Base-by-base conservation (phyloP, 805 yeast species). In the Komagataella kurtzmanii region DNA sequence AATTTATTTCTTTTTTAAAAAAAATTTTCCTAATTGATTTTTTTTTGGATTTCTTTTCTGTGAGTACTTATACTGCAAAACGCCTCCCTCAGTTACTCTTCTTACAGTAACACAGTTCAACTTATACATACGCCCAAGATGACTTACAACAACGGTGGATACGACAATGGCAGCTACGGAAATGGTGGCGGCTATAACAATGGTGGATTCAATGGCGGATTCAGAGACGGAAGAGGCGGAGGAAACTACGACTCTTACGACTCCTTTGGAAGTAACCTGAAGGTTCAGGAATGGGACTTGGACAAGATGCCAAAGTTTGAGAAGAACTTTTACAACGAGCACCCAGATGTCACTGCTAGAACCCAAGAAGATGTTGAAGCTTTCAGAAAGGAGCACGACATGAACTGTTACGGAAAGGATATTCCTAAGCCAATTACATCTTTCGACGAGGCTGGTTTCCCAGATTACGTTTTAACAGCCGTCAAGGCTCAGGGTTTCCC, bases 401-500 rank as follows among this genome's bases (percentile, higher is more conserved):
- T 93, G 98, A 82, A 84, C 54, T 77, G 86, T 56, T 66, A 71
- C 54, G 99, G 99, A 61, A 65, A 72, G 49, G 85, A 89, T 58
- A 88, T 93, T 61, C 98, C 98, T 61, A 85, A 89, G 72, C 99
- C 99, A 62, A 85, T 93, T 64, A 83, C 91, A 59, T 62, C 78
- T 49, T 93, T 93, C 61, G 97, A 93, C 58, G 98, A 93, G 75
- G 97, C 97, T 65, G 97, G 97, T 49, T 91, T 93, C 79, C 99
- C 99, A 58, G 86, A 81, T 61, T 90, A 91, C 67, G 97, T 91
- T 47, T 76, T 93, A 65, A 74, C 71, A 54, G 97, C 91, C 76
- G 90, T 93, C 61, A 80, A 85, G 71, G 82, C 82, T 54, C 89
- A 87, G 71, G 98, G 98, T 55, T 93, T 93, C 74, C 93, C 83